Percentiles rank a stretch among this genome's conserved stretches.
Conservation (phyloP, 192 early-diverging fungal genomes). For the Coemansia sp. region DNA sequence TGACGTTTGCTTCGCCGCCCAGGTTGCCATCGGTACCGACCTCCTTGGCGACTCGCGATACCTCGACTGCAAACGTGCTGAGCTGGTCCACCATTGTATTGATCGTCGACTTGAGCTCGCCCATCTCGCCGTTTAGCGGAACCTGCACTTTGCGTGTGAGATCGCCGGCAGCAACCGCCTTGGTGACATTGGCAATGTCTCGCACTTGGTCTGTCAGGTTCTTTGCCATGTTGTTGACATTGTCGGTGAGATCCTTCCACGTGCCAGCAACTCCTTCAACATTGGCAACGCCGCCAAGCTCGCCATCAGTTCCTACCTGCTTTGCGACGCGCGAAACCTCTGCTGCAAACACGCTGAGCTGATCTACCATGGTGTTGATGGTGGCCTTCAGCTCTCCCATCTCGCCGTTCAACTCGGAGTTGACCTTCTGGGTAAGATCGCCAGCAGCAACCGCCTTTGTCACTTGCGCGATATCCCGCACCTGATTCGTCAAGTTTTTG, state of each 20-base stretch:
- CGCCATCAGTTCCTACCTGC: slow-evolving; percentile 74
- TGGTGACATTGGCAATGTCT: slow-evolving; percentile 67
- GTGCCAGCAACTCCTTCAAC: slow-evolving; percentile 67
- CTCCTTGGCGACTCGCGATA: slow-evolving; percentile 55
- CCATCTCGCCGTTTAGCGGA: slow-evolving; percentile 60
- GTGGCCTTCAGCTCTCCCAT: slow-evolving; percentile 62
- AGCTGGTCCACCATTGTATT: slow-evolving; percentile 67
- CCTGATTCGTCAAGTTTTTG: slow-evolving; percentile 64
- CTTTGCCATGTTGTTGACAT: slow-evolving; percentile 74
- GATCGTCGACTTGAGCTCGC: slow-evolving; percentile 63
- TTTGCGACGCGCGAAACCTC: slow-evolving; percentile 72
- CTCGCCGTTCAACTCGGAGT: slow-evolving; percentile 57
- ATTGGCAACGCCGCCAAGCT: slow-evolving; percentile 69
- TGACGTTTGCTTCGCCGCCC: slow-evolving; percentile 75
- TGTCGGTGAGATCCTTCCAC: slow-evolving; percentile 74
- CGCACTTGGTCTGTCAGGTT: slow-evolving; percentile 73
- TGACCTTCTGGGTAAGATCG: slow-evolving; percentile 61
- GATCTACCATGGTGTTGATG: slow-evolving; percentile 71
- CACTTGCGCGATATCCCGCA: slow-evolving; percentile 64
- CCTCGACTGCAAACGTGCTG: slow-evolving; percentile 62
- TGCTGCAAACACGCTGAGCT: slow-evolving; percentile 64
- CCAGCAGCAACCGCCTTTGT: slow-evolving; percentile 62
- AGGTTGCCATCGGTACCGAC: slow-evolving; percentile 76
- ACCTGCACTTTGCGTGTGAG: slow-evolving; percentile 60
- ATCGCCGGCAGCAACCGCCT: slow-evolving; percentile 72